Evolutionary conservation across 108 stramenopile genomes (phyloP), one percentile per base, ranked within the genome.

Genomic region (Nannochloropsis oceanica): DNA sequence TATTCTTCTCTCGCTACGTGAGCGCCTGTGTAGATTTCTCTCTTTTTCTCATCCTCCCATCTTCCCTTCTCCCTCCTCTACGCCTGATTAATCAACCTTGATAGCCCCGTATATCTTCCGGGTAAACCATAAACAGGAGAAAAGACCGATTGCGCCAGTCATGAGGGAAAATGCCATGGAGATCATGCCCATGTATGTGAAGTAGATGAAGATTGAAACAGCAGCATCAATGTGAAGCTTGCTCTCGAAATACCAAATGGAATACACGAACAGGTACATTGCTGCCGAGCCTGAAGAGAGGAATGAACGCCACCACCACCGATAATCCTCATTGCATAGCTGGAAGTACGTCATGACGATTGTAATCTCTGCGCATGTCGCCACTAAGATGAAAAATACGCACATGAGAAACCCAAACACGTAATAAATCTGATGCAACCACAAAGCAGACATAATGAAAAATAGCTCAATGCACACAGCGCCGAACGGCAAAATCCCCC

Each of bases 401-500:
- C 95, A 92, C 89, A 95, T 90, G 43, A 99, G 92, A 90, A 99
- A 98, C 81, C 99, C 97, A 93, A 99, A 98, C 34, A 99, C 95
- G 93, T 98, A 99, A 91, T 98, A 99, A 81, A 96, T 93, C 90
- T 98, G 97, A 86, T 97, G 94, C 86, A 97, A 92, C 99, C 99
- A 99, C 84, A 99, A 90, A 43, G 96, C 94, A 43, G 94, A 94
- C 97, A 99, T 98, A 89, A 99, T 97, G 92, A 99, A 99, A 86
- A 96, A 98, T 79, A 99, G 93, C 91, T 99, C 99, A 84, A 99
- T 97, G 92, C 89, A 89, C 44, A 96, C 96, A 18, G 96, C 95
- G 43, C 97, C 98, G 86, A 99, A 99, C 24, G 98, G 98, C 42
- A 99, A 92, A 27, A 99, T 91, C 26, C 98, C 99, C 26, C 95